A percentile compares a stretch with the other conserved stretches of the same genome.
These are phyloP conservation scores for Sporobolus alterniflorus DNA, from an alignment of 202 grass and related monocot genomes.

Conservation along the genomic window DNA sequence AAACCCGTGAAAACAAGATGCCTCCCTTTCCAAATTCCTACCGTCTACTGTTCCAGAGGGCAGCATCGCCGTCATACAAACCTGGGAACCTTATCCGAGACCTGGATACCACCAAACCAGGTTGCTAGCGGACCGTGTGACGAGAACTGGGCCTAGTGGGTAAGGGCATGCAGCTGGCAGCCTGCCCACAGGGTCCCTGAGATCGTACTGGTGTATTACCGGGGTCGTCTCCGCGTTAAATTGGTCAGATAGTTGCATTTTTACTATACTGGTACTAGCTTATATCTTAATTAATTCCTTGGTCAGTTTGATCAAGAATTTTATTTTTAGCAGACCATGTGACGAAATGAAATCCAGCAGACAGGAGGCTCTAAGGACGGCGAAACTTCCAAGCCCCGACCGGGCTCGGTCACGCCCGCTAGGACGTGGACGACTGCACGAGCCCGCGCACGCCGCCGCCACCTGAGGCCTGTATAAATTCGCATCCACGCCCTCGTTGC, in stretches of 20 bases:
- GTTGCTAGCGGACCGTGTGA: no score
- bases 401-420: conserved; percentile 7
- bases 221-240: no score
- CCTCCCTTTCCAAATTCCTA: background rate
- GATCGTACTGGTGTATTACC: no score
- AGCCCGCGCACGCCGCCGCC: background rate
- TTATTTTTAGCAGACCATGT: no score
- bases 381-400: conserved; percentile 5
- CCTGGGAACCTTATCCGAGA: background rate
- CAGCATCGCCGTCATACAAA: background rate
- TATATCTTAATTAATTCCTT: no score
- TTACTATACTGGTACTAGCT: no score
- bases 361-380: background rate
- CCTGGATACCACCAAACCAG: background rate
- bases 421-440: background rate
- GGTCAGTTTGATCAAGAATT: no score
- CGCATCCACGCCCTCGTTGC: background rate
- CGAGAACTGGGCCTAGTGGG: no score
- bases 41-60: conserved; percentile 2
- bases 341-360: conserved; percentile 16
- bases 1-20: background rate
- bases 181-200: no score
- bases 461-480: conserved; percentile 19
- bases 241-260: no score
- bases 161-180: no score